Evolutionary conservation across 2,329 filamentous ascomycete genomes (phyloP).

Genomic region (Penicillium brevicompactum): DNA sequence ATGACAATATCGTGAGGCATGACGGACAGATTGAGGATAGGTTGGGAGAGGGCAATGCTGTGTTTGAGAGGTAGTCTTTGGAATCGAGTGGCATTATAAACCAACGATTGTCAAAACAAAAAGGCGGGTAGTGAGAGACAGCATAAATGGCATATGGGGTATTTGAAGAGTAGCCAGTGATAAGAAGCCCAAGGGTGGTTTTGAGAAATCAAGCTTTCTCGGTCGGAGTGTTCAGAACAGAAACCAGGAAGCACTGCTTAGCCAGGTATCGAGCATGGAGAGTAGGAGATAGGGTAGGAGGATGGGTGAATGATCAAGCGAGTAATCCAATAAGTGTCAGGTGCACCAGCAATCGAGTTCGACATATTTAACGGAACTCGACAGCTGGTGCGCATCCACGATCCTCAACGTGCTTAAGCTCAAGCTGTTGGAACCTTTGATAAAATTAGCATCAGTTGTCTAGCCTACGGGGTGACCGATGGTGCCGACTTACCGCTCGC

Average conservation of each 20-base stretch:
- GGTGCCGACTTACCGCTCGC: conserved; percentile 77
- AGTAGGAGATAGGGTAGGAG: not conserved
- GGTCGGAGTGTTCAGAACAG: not conserved
- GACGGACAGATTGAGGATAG: conserved; percentile 21
- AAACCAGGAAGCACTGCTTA: conserved; percentile 13
- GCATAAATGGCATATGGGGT: not conserved
- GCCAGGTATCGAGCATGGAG: not conserved
- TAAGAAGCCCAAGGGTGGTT: not conserved
- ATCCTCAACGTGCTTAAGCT: conserved; percentile 85
- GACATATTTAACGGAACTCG: conserved; percentile 73
- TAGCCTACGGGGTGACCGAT: not conserved
- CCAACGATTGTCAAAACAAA: not conserved
- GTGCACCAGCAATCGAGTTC: conserved; percentile 18
- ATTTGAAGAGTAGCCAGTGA: not conserved
- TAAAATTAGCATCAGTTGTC: conserved; percentile 10
- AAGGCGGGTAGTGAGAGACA: not conserved
- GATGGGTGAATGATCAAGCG: not conserved
- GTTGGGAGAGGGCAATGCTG: conserved; percentile 6
- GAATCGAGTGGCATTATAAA: not conserved
- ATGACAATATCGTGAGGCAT: conserved; percentile 29
- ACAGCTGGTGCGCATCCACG: conserved; percentile 80
- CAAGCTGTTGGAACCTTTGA: conserved; percentile 83
- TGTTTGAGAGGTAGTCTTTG: conserved; percentile 6
- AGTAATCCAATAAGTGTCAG: not conserved
- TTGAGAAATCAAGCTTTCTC: conserved; percentile 1